These are phyloP conservation scores for Hydrangea macrophylla DNA, from an alignment of 148 eudicot genomes.

Conservation along the genomic window DNA sequence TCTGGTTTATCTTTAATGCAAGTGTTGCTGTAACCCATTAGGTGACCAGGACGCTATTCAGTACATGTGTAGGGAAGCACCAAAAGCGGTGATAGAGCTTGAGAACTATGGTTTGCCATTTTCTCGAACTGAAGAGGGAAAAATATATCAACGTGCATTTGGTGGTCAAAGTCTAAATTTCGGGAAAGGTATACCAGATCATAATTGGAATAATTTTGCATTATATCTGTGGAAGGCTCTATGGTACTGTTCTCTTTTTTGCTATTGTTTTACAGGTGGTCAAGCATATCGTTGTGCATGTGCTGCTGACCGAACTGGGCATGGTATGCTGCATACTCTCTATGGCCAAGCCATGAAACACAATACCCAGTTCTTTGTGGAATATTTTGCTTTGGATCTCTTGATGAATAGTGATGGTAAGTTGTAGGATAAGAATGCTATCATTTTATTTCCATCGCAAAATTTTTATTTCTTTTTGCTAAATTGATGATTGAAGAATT, in stretches of 20 bases:
- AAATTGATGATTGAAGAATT: background rate
- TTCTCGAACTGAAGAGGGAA: constrained; percentile 98
- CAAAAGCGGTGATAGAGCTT: constrained; percentile 98
- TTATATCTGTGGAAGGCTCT: constrained; percentile 2
- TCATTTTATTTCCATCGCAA: background rate
- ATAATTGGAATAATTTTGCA: background rate
- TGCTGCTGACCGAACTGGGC: constrained; percentile 99
- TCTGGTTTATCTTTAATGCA: background rate
- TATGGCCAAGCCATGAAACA: constrained; percentile 99
- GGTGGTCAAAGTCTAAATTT: constrained; percentile 98
- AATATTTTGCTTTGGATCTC: constrained; percentile 94
- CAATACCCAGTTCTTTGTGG: constrained; percentile 97
- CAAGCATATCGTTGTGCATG: constrained; percentile 99
- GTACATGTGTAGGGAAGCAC: constrained; percentile 99
- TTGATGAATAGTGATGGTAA: constrained; percentile 88
- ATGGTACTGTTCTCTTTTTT: constrained; percentile 16
- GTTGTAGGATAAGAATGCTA: constrained; percentile 11
- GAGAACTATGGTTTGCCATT: constrained; percentile 96
- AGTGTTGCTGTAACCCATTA: constrained; percentile 26
- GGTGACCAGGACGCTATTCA: constrained; percentile 99
- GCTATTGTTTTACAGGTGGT: constrained; percentile 58
- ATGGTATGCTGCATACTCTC: constrained; percentile 86
- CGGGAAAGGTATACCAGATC: constrained; percentile 67
- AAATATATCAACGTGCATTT: constrained; percentile 97
- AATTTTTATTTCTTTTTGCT: background rate